Evolutionary conservation across 1,284 basidiomycete genomes (phyloP), one percentile per base, ranked within the genome.

Genomic region (Athelia psychrophila): DNA sequence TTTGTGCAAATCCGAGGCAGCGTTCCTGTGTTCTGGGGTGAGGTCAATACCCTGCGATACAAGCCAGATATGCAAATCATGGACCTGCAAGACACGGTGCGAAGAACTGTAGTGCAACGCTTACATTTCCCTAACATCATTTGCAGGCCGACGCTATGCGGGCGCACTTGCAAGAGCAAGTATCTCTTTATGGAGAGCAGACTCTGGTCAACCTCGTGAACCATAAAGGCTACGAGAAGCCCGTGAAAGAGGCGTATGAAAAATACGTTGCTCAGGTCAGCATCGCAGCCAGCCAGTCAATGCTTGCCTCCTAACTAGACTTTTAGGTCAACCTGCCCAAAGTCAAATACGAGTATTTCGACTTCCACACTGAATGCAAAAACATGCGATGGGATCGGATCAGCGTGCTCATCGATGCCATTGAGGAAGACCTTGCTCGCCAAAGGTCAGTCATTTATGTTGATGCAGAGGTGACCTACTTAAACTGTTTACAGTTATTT

Each of bases 21-120:
- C 59, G 88, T 96, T 10, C 97, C 97, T 2, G 72, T 99, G 18
- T 98, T 89, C 68, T 99, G 97, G 97, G 93, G 93, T 2, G 96
- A 99, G 70, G 77, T 99, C 64, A 98, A 96, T 71, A 99, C 94
- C 47, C 68, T 99, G 56, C 82, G 95, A 57, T 99, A 99, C 72
- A 97, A 95, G 68, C 97, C 97, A 8, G 97, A 99, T 69, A 73
- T 99, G 53, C 92, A 95, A 70, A 83, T 99, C 58, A 98, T 98
- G 94, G 94, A 98, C 52, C 71, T 92, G 36, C 84, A 86, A 50
- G 85, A 93, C 58, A 91, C 94, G 27, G 91, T 91, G 63, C 57
- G 81, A 66, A 53, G 22, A 15, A 35, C 27, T 33, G 40, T 27
- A n/a, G 53, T 52, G 55, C 25, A 60, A 44, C 15, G 48, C n/a